A percentile compares a stretch with the other conserved stretches of the same genome.
Evolutionary conservation across 257 asterid genomes (phyloP).

Genomic region (Echium plantagineum): DNA sequence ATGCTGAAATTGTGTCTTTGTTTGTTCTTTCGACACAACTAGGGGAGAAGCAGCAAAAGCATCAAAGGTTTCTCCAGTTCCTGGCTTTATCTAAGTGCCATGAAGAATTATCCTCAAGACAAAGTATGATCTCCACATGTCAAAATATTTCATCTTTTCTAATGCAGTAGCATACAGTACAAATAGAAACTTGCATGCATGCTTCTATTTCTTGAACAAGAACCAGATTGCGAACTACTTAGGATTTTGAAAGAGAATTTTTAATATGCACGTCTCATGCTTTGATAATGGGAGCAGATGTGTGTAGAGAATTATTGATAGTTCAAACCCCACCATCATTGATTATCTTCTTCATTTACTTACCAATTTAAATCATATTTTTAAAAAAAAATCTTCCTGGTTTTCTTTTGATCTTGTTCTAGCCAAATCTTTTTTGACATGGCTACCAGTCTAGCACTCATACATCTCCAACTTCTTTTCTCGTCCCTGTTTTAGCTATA

Average conservation of each 20-base stretch:
- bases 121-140: conserved; percentile 44
- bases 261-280: background rate
- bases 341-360: no score
- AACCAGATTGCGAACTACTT: background rate
- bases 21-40: conserved; percentile 77
- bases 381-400: no score
- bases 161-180: background rate
- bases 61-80: conserved; percentile 76
- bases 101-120: conserved; percentile 74
- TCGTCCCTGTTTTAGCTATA: background rate
- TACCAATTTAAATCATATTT: no score
- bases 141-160: conserved; percentile 2
- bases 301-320: background rate
- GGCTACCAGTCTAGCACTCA: no score
- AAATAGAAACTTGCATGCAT: background rate
- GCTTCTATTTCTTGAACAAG: background rate
- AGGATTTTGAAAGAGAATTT: background rate
- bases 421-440: no score
- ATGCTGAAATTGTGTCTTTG: conserved; percentile 68
- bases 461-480: no score
- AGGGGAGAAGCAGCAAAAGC: conserved; percentile 80
- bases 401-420: no score
- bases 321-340: no score
- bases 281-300: background rate
- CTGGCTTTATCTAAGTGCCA: conserved; percentile 94